Percentiles rank a stretch among this genome's conserved stretches.
Evolutionary conservation across 768 basidiomycete genomes (phyloP).

Genomic region (Termitomyces sp.): DNA sequence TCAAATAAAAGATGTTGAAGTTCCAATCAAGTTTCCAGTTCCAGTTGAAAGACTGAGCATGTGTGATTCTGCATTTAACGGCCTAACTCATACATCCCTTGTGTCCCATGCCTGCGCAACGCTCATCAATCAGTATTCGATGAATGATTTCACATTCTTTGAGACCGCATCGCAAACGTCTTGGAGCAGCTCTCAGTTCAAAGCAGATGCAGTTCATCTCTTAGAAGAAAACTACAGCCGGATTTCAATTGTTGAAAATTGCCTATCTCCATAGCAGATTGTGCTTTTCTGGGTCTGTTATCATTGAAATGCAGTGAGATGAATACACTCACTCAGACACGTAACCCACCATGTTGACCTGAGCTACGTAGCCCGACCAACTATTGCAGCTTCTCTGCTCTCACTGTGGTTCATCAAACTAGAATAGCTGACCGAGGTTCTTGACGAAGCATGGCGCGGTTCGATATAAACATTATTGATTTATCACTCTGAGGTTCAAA

Average conservation of each 20-base stretch:
- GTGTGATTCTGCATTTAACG: too few relatives aligned
- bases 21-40: too few relatives aligned
- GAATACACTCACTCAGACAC: constrained; percentile 11
- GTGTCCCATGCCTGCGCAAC: neutral
- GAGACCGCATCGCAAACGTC: too few relatives aligned
- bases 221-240: too few relatives aligned
- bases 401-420: constrained; percentile 55
- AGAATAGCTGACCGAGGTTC: constrained; percentile 61
- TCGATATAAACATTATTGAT: too few relatives aligned
- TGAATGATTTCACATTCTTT: neutral
- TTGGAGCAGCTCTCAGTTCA: neutral
- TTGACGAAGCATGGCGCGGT: too few relatives aligned
- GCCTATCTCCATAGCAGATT: constrained; percentile 32
- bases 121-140: neutral
- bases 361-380: constrained; percentile 40
- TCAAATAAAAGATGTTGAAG: too few relatives aligned
- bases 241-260: too few relatives aligned
- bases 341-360: constrained; percentile 63
- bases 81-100: too few relatives aligned
- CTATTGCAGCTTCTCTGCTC: constrained; percentile 54
- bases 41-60: too few relatives aligned
- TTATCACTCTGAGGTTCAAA: too few relatives aligned
- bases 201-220: too few relatives aligned
- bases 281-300: constrained; percentile 48
- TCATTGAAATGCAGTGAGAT: neutral